phyloP scores from a whole-genome alignment of 1,139 yeast genomes.

The Candida tunisiensis region DNA sequence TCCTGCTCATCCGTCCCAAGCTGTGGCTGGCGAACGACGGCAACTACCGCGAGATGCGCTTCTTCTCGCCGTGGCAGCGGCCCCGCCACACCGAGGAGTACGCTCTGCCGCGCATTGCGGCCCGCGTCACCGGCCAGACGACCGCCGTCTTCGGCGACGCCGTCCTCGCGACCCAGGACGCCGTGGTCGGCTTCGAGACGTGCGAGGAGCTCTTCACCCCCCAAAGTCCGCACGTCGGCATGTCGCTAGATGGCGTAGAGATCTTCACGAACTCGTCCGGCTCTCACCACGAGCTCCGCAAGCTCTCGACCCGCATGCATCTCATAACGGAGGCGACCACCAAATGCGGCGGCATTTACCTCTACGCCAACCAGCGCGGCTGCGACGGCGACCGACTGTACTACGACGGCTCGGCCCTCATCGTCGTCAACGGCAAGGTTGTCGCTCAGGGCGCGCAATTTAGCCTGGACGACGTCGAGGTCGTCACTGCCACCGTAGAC shows the following conservation, averaged over 20 bases:
- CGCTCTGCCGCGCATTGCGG: constrained; percentile 49
- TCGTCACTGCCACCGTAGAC: constrained; percentile 83
- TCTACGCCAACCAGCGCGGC: constrained; percentile 90
- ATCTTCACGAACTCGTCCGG: constrained; percentile 92
- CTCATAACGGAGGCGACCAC: constrained; percentile 84
- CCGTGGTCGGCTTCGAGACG: constrained; percentile 88
- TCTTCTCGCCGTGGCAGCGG: constrained; percentile 85
- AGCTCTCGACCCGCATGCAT: constrained; percentile 66
- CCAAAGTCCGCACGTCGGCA: constrained; percentile 79
- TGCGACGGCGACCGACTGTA: constrained; percentile 96
- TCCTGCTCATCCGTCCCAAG: constrained; percentile 80
- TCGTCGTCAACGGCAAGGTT: constrained; percentile 78
- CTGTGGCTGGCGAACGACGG: constrained; percentile 93
- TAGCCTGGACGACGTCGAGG: constrained; percentile 81
- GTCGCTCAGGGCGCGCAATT: constrained; percentile 92
- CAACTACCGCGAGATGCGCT: constrained; percentile 93
- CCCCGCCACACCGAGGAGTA: constrained; percentile 58
- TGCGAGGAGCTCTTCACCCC: constrained; percentile 97
- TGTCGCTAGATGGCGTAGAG: constrained; percentile 93
- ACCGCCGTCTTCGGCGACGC: constrained; percentile 81
- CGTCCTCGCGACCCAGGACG: constrained; percentile 63
- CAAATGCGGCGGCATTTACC: constrained; percentile 90
- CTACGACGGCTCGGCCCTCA: constrained; percentile 93
- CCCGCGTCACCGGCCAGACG: constrained; percentile 43
- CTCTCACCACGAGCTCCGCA: constrained; percentile 88